These are phyloP conservation scores for Cyclotella kingstonii DNA, from an alignment of 108 stramenopile species.

Conservation along the genomic window DNA sequence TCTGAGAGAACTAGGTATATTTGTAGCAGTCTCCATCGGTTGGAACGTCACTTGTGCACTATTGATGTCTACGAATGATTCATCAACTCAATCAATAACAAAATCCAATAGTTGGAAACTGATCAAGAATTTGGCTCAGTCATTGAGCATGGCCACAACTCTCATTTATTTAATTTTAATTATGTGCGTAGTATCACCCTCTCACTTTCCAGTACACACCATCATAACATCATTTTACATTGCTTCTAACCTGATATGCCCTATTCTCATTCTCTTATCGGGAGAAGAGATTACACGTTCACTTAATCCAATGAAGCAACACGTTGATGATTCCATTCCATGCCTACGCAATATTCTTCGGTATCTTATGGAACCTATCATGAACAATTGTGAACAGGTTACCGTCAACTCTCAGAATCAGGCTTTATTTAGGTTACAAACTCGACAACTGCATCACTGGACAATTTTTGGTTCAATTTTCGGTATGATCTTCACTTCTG, in stretches of 20 bases:
- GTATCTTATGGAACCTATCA: neutral
- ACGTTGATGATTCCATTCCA: neutral
- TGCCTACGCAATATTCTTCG: neutral
- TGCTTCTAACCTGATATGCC: constrained; percentile 1
- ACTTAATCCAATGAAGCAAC: neutral
- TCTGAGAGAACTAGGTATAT: neutral
- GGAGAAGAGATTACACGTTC: neutral
- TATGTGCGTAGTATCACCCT: constrained; percentile 19
- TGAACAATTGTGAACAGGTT: neutral
- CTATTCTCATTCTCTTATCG: neutral
- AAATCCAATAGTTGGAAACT: neutral
- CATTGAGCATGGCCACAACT: constrained; percentile 4
- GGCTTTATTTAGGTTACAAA: too few relatives aligned
- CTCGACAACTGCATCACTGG: constrained; percentile 13
- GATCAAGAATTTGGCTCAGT: neutral
- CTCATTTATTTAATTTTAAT: constrained; percentile 17
- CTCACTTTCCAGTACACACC: constrained; percentile 18
- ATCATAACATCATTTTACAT: constrained; percentile 21
- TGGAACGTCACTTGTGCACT: constrained; percentile 6
- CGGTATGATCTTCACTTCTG: constrained; percentile 20
- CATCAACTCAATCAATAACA: neutral
- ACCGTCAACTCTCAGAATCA: too few relatives aligned
- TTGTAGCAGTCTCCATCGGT: constrained; percentile 13
- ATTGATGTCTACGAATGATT: neutral
- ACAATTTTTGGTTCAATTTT: constrained; percentile 14